Percentiles rank a stretch among this genome's conserved stretches.
Evolutionary conservation across 2,329 filamentous ascomycete genomes (phyloP).

Genomic region (Aschersonia sp.): DNA sequence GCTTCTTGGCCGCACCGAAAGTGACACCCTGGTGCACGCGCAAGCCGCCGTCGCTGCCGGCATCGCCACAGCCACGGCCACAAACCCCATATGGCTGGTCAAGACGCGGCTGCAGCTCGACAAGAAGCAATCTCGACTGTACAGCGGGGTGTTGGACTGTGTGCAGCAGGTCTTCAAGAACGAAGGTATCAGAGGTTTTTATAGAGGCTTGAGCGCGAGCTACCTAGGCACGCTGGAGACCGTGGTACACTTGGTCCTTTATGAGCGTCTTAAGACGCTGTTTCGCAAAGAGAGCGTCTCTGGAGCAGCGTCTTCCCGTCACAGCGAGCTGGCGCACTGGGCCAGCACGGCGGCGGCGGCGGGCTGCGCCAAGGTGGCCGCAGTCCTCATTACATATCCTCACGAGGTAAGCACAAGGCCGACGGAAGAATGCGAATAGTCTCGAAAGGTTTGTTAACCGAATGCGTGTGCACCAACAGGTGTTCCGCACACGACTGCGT

Average conservation of each 20-base stretch:
- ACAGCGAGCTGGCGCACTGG: conserved; percentile 53
- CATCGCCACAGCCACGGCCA: conserved; percentile 54
- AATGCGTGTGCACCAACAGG: no score
- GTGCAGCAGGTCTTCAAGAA: conserved; percentile 47
- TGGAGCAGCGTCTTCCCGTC: conserved; percentile 38
- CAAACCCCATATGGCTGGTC: conserved; percentile 62
- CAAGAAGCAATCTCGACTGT: conserved; percentile 39
- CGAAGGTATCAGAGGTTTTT: conserved; percentile 51
- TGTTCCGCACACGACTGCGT: conserved; percentile 47
- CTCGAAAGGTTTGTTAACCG: no score
- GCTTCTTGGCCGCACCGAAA: conserved; percentile 40
- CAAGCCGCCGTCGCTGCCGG: conserved; percentile 48
- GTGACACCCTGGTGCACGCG: conserved; percentile 45
- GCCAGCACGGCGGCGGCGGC: conserved; percentile 60
- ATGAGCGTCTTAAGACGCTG: conserved; percentile 49
- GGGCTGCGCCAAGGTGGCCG: conserved; percentile 67
- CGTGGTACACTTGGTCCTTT: conserved; percentile 56
- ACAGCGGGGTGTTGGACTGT: conserved; percentile 31
- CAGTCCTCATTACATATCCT: conserved; percentile 66
- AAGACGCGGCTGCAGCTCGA: conserved; percentile 60
- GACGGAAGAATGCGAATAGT: no score
- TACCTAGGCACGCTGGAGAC: conserved; percentile 57
- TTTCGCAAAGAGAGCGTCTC: conserved; percentile 29
- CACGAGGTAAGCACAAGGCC: conserved; percentile 46
- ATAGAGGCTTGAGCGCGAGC: conserved; percentile 51